A percentile compares a stretch with the other conserved stretches of the same genome.
Conservation (phyloP, 768 basidiomycete genomes). For the Mrakia gelida region DNA sequence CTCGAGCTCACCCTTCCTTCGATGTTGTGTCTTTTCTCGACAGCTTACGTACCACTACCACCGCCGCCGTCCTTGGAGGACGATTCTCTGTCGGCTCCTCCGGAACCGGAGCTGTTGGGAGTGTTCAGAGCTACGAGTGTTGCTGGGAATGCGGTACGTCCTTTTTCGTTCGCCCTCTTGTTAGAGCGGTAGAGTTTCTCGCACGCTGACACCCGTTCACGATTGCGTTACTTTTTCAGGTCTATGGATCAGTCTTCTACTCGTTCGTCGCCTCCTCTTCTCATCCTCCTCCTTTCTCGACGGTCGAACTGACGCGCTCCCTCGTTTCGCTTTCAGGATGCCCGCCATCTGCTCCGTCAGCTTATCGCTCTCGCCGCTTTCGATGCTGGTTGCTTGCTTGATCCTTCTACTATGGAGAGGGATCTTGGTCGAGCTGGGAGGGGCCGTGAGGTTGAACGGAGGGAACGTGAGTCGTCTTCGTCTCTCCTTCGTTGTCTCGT, state of each 20-base stretch:
- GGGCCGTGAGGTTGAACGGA: slow-evolving; percentile 64
- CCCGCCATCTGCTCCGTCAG: slow-evolving; percentile 59
- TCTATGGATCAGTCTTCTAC: slow-evolving; percentile 61
- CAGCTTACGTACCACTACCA: slow-evolving; percentile 26
- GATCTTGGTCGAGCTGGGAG: slow-evolving; percentile 66
- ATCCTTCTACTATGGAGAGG: slow-evolving; percentile 68
- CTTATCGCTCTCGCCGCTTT: slow-evolving; percentile 55
- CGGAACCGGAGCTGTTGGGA: slow-evolving; percentile 51
- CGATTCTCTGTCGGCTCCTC: slow-evolving; percentile 40
- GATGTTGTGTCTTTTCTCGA: slow-evolving; percentile 43
- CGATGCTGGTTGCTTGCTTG: slow-evolving; percentile 59
- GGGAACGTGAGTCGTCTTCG: slow-evolving; percentile 48
- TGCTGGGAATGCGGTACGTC: slow-evolving; percentile 53
- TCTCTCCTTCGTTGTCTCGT: background rate
- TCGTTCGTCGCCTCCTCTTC: slow-evolving; percentile 46
- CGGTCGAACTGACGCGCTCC: background rate
- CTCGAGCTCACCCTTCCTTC: slow-evolving; percentile 46
- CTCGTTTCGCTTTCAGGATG: slow-evolving; percentile 54
- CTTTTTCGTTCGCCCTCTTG: too few relatives aligned
- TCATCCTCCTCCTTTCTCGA: background rate
- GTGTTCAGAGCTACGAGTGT: slow-evolving; percentile 49
- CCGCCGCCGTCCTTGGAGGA: background rate
- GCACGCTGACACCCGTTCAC: too few relatives aligned
- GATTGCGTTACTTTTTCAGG: too few relatives aligned
- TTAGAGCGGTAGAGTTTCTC: too few relatives aligned